Evolutionary conservation across 305 asterid species (phyloP).

Genomic region (Coffea humblotiana): DNA sequence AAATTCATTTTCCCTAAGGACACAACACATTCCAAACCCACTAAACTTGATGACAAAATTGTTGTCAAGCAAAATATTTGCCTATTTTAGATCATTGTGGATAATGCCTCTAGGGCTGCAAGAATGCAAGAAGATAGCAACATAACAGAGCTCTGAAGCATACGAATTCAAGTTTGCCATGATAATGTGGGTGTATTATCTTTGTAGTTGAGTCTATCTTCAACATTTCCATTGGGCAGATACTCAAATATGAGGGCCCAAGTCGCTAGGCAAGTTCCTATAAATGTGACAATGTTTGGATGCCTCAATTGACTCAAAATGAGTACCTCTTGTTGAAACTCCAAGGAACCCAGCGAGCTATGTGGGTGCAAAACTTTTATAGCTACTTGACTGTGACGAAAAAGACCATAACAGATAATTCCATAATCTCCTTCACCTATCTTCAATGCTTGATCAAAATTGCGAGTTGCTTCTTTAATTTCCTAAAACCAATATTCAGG

Average conservation of each 20-base stretch:
- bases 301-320: conserved; percentile 86
- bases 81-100: conserved; percentile 84
- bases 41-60: conserved; percentile 75
- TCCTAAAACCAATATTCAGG: conserved; percentile 64
- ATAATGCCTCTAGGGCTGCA: conserved; percentile 58
- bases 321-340: conserved; percentile 87
- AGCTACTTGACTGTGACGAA: conserved; percentile 79
- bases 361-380: conserved; percentile 69
- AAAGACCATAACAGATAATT: conserved; percentile 61
- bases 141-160: conserved; percentile 85
- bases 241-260: conserved; percentile 78
- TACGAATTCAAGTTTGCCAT: conserved; percentile 86
- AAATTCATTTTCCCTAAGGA: conserved; percentile 40
- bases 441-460: conserved; percentile 58
- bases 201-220: conserved; percentile 82
- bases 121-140: conserved; percentile 79
- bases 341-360: conserved; percentile 77
- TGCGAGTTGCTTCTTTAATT: conserved; percentile 70
- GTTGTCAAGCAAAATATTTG: conserved; percentile 71
- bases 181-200: conserved; percentile 75
- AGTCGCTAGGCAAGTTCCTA: conserved; percentile 87
- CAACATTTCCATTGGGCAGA: conserved; percentile 87
- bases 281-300: conserved; percentile 74
- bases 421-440: conserved; percentile 94
- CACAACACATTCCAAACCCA: conserved; percentile 75